Percentiles rank a stretch among this genome's conserved stretches.
These are phyloP conservation scores for Austroboletus eburneus DNA, from an alignment of 768 basidiomycete species.

Conservation along the genomic window DNA sequence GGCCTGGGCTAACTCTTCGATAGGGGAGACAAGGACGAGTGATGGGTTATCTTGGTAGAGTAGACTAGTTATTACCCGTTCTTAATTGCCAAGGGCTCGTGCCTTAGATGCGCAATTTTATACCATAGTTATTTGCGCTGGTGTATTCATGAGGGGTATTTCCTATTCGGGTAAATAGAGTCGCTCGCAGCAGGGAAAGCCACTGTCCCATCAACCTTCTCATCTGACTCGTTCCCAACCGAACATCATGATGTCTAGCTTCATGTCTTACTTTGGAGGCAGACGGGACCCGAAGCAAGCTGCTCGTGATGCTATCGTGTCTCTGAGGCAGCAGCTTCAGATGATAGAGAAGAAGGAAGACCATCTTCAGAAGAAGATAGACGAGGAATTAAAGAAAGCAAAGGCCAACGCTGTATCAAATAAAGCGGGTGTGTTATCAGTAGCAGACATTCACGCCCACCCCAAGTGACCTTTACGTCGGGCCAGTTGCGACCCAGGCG, in stretches of 20 bases:
- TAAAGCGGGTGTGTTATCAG: constrained; percentile 67
- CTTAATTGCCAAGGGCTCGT: constrained; percentile 20
- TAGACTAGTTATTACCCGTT: constrained; percentile 18
- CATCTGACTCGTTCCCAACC: constrained; percentile 2
- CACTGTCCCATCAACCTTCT: background rate
- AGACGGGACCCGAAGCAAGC: constrained; percentile 78
- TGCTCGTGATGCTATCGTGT: constrained; percentile 90
- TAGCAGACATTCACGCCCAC: background rate
- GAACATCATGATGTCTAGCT: constrained; percentile 59
- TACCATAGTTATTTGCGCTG: constrained; percentile 22
- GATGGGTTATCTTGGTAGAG: constrained; percentile 23
- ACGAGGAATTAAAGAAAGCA: constrained; percentile 90
- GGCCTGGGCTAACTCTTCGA: constrained; percentile 11
- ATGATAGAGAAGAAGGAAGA: constrained; percentile 99
- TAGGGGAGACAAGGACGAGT: too few species aligned
- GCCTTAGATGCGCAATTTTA: constrained; percentile 23
- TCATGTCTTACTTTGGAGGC: constrained; percentile 89
- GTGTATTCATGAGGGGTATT: constrained; percentile 11
- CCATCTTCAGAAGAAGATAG: constrained; percentile 91
- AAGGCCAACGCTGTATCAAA: constrained; percentile 90
- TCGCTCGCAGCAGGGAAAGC: constrained; percentile 13
- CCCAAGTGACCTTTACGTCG: constrained; percentile 10
- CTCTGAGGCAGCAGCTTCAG: constrained; percentile 87
- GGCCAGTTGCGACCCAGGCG: constrained; percentile 79
- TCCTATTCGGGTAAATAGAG: constrained; percentile 25